phyloP scores from a whole-genome alignment of 164 flowering plant genomes.

The Macadamia integrifolia region DNA sequence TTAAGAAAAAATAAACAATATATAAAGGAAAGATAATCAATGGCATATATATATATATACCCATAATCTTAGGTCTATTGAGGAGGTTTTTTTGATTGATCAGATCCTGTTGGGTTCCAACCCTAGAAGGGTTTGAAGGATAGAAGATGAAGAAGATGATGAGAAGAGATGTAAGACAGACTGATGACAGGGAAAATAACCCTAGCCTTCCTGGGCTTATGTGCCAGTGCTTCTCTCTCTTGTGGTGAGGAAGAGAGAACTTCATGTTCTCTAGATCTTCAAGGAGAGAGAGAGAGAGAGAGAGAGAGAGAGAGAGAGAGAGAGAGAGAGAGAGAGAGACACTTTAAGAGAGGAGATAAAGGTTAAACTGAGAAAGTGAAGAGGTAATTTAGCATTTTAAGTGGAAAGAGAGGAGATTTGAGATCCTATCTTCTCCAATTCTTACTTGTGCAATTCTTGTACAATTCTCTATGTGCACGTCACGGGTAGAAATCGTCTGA shows the following conservation, averaged over 20 bases:
- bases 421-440: no score
- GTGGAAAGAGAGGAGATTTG: no score
- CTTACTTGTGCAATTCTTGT: no score
- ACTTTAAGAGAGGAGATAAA: no score
- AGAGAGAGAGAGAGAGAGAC: no score
- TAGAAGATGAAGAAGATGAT: constrained; percentile 28
- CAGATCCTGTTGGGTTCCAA: constrained; percentile 12
- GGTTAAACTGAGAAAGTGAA: no score
- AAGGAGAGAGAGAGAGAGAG: neutral
- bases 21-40: neutral
- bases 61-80: constrained; percentile 6
- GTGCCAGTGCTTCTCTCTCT: neutral
- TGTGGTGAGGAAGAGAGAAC: neutral
- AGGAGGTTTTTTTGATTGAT: neutral
- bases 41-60: neutral
- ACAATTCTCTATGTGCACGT: no score
- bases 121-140: constrained; percentile 28
- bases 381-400: no score
- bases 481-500: no score
- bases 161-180: constrained; percentile 6
- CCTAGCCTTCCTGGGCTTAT: constrained; percentile 3
- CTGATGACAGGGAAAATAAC: constrained; percentile 5
- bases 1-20: no score
- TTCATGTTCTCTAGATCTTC: neutral
- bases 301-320: no score